Evolutionary conservation across 2,329 filamentous ascomycete species (phyloP).

Genomic region (Curvularia lunata): DNA sequence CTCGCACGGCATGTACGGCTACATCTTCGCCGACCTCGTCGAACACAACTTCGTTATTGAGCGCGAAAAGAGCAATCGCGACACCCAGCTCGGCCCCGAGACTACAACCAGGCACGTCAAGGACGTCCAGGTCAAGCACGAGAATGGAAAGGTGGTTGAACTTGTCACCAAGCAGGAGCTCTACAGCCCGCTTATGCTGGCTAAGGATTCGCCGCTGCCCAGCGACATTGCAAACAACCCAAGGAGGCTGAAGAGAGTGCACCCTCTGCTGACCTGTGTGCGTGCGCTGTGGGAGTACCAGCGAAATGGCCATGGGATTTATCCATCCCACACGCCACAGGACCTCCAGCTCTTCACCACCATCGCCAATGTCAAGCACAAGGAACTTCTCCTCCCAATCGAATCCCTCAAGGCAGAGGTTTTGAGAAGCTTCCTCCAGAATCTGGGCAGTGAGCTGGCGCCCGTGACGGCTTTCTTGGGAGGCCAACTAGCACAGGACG

Average conservation of each 20-base stretch:
- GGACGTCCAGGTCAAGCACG: constrained; percentile 68
- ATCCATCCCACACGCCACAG: constrained; percentile 58
- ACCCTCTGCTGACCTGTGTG: constrained; percentile 82
- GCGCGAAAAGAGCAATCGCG: constrained; percentile 76
- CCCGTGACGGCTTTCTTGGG: constrained; percentile 89
- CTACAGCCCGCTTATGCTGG: constrained; percentile 87
- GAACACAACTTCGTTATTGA: constrained; percentile 89
- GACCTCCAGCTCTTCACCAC: constrained; percentile 76
- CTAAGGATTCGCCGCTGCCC: constrained; percentile 75
- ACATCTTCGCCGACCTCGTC: constrained; percentile 92
- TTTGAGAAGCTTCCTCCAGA: constrained; percentile 83
- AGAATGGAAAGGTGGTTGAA: constrained; percentile 73
- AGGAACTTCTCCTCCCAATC: constrained; percentile 61
- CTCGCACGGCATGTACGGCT: constrained; percentile 90
- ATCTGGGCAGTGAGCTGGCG: constrained; percentile 81
- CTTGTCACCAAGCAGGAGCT: constrained; percentile 89
- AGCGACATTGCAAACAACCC: constrained; percentile 71
- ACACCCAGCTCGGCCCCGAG: constrained; percentile 66
- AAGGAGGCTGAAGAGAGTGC: constrained; percentile 75
- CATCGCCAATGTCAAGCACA: constrained; percentile 78
- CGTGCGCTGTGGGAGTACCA: constrained; percentile 91
- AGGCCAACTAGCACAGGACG: constrained; percentile 90
- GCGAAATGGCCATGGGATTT: constrained; percentile 51
- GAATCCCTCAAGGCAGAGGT: constrained; percentile 63
- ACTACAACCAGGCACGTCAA: constrained; percentile 79